These are phyloP conservation scores for Bruguiera hainesii DNA, from an alignment of 441 rosid genomes.

Conservation along the genomic window DNA sequence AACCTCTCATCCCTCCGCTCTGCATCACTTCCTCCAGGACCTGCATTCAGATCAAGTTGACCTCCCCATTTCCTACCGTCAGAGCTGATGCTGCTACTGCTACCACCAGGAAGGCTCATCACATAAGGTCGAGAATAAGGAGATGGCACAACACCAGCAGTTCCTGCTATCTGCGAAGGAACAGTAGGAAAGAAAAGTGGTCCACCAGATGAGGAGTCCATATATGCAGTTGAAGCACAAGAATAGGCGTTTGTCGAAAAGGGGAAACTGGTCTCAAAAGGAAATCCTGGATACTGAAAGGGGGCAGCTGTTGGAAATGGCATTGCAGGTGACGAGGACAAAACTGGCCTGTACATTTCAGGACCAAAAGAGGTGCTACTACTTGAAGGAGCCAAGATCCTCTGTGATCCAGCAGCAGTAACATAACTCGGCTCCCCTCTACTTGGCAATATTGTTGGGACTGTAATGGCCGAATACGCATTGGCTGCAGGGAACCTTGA, in stretches of 20 bases:
- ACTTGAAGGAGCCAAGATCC: conserved; percentile 36
- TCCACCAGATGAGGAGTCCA: conserved; percentile 38
- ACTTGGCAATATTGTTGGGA: conserved; percentile 56
- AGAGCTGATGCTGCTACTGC: conserved; percentile 11
- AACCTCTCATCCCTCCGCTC: conserved; percentile 36
- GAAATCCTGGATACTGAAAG: conserved; percentile 39
- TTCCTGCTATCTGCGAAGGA: conserved; percentile 34
- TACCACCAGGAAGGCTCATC: conserved; percentile 27
- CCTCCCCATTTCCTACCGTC: conserved; percentile 39
- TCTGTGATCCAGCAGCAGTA: conserved; percentile 41
- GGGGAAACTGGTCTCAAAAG: conserved; percentile 38
- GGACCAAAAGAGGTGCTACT: conserved; percentile 28
- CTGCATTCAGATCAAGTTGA: conserved; percentile 45
- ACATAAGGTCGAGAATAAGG: conserved; percentile 37
- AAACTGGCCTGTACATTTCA: conserved; percentile 32
- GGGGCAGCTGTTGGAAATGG: conserved; percentile 30
- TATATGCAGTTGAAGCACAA: conserved; percentile 32
- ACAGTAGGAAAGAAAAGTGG: conserved; percentile 38
- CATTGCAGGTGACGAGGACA: conserved; percentile 40
- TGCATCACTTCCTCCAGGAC: conserved; percentile 36
- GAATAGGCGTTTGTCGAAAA: conserved; percentile 34
- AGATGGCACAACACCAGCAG: conserved; percentile 32
- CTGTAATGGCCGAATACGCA: conserved; percentile 49
- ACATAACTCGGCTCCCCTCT: conserved; percentile 69
- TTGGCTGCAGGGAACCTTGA: conserved; percentile 62